Conservation (phyloP, 2,329 filamentous ascomycete genomes). For the Phoma sp. region DNA sequence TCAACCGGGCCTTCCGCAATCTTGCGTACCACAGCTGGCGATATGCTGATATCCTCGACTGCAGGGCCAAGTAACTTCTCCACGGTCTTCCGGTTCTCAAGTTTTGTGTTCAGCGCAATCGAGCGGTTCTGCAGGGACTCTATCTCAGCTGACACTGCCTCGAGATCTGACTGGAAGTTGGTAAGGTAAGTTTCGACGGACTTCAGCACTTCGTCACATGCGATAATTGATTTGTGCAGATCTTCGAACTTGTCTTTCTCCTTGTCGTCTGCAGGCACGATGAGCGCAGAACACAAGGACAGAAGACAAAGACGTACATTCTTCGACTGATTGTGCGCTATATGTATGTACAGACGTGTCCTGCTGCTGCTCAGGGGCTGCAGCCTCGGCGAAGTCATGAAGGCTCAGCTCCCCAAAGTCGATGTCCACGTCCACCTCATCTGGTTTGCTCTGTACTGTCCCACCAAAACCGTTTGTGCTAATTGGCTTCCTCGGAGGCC, state of each 20-base stretch:
- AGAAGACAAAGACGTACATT: slow-evolving; percentile 65
- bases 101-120: slow-evolving; percentile 76
- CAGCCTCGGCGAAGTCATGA: slow-evolving; percentile 66
- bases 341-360: slow-evolving; percentile 53
- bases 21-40: slow-evolving; percentile 80
- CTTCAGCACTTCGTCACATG: slow-evolving; percentile 90
- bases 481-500: slow-evolving; percentile 37
- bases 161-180: slow-evolving; percentile 92
- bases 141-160: slow-evolving; percentile 90
- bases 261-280: slow-evolving; percentile 65
- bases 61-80: slow-evolving; percentile 86
- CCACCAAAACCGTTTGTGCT: slow-evolving; percentile 20
- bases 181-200: slow-evolving; percentile 92
- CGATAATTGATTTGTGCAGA: slow-evolving; percentile 83
- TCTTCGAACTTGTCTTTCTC: slow-evolving; percentile 88
- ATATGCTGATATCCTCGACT: slow-evolving; percentile 89
- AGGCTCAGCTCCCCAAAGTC: slow-evolving; percentile 82
- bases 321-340: slow-evolving; percentile 68
- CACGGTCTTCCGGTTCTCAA: slow-evolving; percentile 88
- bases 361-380: slow-evolving; percentile 38
- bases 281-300: slow-evolving; percentile 30
- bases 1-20: slow-evolving; percentile 90
- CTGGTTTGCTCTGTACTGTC: slow-evolving; percentile 51
- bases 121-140: slow-evolving; percentile 91
- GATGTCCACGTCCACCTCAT: slow-evolving; percentile 66